Evolutionary conservation across 805 yeast species (phyloP).

Genomic region (Maudiozyma turicensis): DNA sequence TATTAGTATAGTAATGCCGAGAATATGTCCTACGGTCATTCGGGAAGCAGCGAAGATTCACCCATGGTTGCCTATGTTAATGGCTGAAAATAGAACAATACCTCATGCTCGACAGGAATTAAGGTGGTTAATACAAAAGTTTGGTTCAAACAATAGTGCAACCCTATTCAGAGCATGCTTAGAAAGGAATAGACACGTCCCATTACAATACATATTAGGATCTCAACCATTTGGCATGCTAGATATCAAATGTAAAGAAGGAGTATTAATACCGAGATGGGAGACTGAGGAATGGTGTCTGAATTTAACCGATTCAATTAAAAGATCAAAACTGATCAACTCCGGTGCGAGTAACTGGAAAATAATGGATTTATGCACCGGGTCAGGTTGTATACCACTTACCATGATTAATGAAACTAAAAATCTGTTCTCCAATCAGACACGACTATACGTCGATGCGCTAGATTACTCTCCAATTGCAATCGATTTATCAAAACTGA

Average conservation of each 20-base stretch:
- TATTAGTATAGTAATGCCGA: constrained; percentile 8
- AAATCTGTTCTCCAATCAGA: background rate
- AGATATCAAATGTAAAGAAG: constrained; percentile 46
- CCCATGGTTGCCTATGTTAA: constrained; percentile 17
- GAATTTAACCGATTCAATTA: constrained; percentile 28
- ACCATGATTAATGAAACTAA: background rate
- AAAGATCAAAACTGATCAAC: constrained; percentile 4
- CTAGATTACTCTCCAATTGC: constrained; percentile 53
- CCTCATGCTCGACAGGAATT: constrained; percentile 18
- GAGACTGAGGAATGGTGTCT: constrained; percentile 90
- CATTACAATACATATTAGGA: constrained; percentile 79
- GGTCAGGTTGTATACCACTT: constrained; percentile 79
- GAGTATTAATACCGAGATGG: constrained; percentile 84
- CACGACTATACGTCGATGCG: constrained; percentile 30
- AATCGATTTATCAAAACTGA: constrained; percentile 25
- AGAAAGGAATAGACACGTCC: constrained; percentile 45
- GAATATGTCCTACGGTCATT: constrained; percentile 13
- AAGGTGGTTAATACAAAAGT: constrained; percentile 20
- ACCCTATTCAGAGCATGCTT: constrained; percentile 36
- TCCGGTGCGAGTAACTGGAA: background rate
- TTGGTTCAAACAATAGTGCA: background rate
- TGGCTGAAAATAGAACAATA: constrained; percentile 23
- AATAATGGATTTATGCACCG: constrained; percentile 71
- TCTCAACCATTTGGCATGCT: constrained; percentile 78
- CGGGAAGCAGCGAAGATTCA: constrained; percentile 9